Evolutionary conservation across 257 asterid species (phyloP), one percentile per base, ranked within the genome.

Genomic region (Eucommia ulmoides): DNA sequence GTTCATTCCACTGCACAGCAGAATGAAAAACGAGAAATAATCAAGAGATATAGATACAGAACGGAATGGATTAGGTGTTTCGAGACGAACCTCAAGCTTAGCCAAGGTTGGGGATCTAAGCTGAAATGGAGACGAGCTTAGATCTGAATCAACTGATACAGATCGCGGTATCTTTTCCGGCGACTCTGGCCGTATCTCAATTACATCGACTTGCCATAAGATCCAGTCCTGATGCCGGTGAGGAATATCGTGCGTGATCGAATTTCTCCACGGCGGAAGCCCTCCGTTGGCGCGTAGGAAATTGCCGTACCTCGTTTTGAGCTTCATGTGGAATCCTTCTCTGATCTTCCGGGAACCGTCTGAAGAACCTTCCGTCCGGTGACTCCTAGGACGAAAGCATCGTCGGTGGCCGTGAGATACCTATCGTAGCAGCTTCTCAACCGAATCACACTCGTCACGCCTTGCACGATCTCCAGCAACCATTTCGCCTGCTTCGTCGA

Each of bases 371-470:
- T 80, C 14, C 69, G 74, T 0, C 89, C 84, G 0, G 89, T 76
- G 74, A 74, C 59, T 10, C 89, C 89, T 3, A 80, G 76, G 44
- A 80, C 42, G 18, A 47, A 69, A 3, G 73, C 15, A 50, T 74
- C 83, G 53, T 79, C 76, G 20, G 91, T 65, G 41, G 92, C 92
- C 1, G 80, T 61, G 14, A 82, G 83, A 62, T 85, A 82, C 44
- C 60, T 60, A 0, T 81, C 88, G n/a, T 69, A 71, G 54, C 74
- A 67, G 66, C 92, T 63, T n/a, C n/a, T n/a, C n/a, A n/a, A n/a
- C n/a, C n/a, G n/a, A n/a, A n/a, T n/a, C n/a, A n/a, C n/a, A n/a
- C n/a, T n/a, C n/a, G n/a, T n/a, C n/a, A n/a, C n/a, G n/a, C n/a
- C n/a, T n/a, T n/a, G n/a, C n/a, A n/a, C n/a, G n/a, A n/a, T n/a